Evolutionary conservation across 208 protist genomes (phyloP), one percentile per base, ranked within the genome.

Genomic region (Porcisia deanei): DNA sequence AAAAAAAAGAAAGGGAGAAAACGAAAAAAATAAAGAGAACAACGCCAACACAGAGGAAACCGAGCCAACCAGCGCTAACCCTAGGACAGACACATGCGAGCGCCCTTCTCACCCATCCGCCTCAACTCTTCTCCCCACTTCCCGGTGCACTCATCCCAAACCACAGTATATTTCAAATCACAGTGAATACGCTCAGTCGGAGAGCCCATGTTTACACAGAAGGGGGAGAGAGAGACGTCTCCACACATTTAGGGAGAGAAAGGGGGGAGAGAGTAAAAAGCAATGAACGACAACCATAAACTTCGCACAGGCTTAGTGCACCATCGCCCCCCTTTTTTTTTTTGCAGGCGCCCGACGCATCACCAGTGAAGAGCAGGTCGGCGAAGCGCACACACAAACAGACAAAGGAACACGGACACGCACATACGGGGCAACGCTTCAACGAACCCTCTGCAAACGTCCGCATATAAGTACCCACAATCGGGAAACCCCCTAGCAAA

Each of bases 321-420:
- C 9, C 20, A 30, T 30, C 7, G 57, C 57, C 57, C 57, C 57
- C 18, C 5, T 60, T 25, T 30, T 25, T 30, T 60, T 30, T n/a
- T 30, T 60, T 60, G 7, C 47, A 52, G 47, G 47, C 47, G 10
- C 47, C 5, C 10, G 47, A 12, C 54, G n/a, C 7, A 41, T 25
- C 41, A 67, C 52, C 41, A 58, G 39, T 5, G 6, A 49, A 52
- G 30, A 47, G 18, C 10, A 59, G 53, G 4, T 49, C n/a, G 12
- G 8, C 14, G 18, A 22, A 34, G 68, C 34, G 12, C n/a, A 65
- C 60, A 65, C 60, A 65, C 60, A 65, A 25, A 65, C n/a, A 63
- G 25, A 74, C 70, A 22, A 22, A 63, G 2, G 4, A 3, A 3
- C 55, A 73, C 65, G 16, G 14, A 0, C 43, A 22, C 49, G 72